Conservation (phyloP, 2,329 filamentous ascomycete genomes). For the Diplodia intermedia region DNA sequence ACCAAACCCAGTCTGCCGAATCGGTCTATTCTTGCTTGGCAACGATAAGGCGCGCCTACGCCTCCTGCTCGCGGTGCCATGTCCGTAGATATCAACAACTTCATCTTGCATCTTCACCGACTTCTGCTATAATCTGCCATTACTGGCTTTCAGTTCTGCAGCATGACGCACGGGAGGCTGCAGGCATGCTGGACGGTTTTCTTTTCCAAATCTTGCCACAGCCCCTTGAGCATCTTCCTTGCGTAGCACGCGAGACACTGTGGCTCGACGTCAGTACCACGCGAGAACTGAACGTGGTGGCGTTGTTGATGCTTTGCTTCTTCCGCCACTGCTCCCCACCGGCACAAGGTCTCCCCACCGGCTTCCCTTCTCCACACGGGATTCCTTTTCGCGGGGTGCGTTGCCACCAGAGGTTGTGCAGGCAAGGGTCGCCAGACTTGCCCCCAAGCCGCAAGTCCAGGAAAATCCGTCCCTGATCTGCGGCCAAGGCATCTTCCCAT, state of each 20-base stretch:
- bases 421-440: constrained; percentile 14
- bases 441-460: background rate
- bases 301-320: background rate
- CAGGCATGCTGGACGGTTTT: background rate
- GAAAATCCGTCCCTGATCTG: constrained; percentile 11
- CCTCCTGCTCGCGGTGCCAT: constrained; percentile 4
- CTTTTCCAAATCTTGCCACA: background rate
- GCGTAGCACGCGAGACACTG: constrained; percentile 18
- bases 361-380: background rate
- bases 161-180: background rate
- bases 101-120: background rate
- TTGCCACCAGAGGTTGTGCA: background rate
- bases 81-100: constrained; percentile 1
- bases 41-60: constrained; percentile 4
- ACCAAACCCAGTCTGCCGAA: background rate
- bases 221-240: constrained; percentile 9
- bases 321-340: background rate
- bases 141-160: background rate
- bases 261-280: constrained; percentile 10
- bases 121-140: no score
- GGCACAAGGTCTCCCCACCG: background rate
- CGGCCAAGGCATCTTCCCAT: background rate
- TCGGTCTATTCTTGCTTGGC: background rate
- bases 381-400: constrained; percentile 21
- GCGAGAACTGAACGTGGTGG: background rate